Conservation (phyloP, 768 basidiomycete genomes). For the Calocera cornea region DNA sequence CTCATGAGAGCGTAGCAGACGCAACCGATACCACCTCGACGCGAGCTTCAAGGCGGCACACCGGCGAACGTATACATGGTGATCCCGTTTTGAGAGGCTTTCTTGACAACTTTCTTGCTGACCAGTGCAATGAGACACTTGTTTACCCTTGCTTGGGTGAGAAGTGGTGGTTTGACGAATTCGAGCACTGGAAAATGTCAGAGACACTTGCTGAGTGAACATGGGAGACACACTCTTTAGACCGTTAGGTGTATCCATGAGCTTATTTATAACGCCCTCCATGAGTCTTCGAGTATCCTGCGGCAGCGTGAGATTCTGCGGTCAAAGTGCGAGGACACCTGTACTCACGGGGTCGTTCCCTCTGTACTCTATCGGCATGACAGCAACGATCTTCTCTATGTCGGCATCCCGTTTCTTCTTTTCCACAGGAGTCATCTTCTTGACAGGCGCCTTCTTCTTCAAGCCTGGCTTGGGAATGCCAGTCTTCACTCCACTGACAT, state of each 20-base stretch:
- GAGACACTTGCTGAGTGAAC: not conserved
- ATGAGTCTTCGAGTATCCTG: slow-evolving; percentile 63
- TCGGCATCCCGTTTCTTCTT: slow-evolving; percentile 56
- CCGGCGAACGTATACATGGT: not conserved
- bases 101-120: slow-evolving; percentile 68
- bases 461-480: slow-evolving; percentile 27
- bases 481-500: slow-evolving; percentile 26
- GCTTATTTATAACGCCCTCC: slow-evolving; percentile 63
- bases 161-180: slow-evolving; percentile 62
- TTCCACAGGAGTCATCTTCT: slow-evolving; percentile 65
- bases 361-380: slow-evolving; percentile 78
- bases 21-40: too few species aligned
- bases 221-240: slow-evolving; percentile 45
- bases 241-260: slow-evolving; percentile 53
- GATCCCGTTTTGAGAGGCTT: slow-evolving; percentile 25
- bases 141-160: slow-evolving; percentile 83
- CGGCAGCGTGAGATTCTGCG: not conserved
- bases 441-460: slow-evolving; percentile 42
- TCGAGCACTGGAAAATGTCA: slow-evolving; percentile 44
- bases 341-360: slow-evolving; percentile 68
- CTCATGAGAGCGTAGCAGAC: too few species aligned
- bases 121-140: slow-evolving; percentile 88
- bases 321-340: not conserved
- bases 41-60: not conserved
- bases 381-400: slow-evolving; percentile 56